Base-by-base conservation (phyloP, 192 early-diverging fungal genomes). In the Linnemannia exigua region DNA sequence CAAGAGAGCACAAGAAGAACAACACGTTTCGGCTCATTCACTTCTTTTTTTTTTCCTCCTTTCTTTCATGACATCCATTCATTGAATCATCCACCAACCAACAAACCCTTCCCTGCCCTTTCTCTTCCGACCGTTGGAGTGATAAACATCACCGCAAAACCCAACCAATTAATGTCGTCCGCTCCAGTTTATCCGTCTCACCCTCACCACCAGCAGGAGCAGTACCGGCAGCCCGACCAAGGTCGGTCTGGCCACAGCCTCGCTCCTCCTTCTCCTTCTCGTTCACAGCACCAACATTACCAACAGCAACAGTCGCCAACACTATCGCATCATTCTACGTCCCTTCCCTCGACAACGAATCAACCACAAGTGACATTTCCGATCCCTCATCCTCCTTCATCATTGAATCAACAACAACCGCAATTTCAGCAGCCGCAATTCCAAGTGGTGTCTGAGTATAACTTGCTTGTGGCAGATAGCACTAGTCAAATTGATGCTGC, bases 101-200 rank as follows among this genome's bases (percentile, higher is more conserved):
- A 44, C 41, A 44, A 44, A 6, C 41, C 9, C 41, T 9, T 6
- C 3, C 41, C 41, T 9, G 9, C 41, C 41, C 35, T 35, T 16
- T n/a, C n/a, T n/a, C n/a, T n/a, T n/a, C n/a, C n/a, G n/a, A n/a
- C n/a, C n/a, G n/a, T n/a, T n/a, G n/a, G n/a, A 15, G 67, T 44
- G 25, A 72, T 33, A 36, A 63, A 63, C 9, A 33, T 33, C 35
- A 14, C 12, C 46, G 19, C 19, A 19, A 74, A 73, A 72, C 73
- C 41, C 17, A 22, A 25, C 58, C 58, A 63, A 63, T 63, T 31
- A 63, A 63, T 63, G 58, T 63, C 58, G 25, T 63, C 58, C 58
- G 28, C 28, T 12, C 28, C 58, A 63, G 58, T 63, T 41, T 72
- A 47, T 72, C 46, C n/a, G 70, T 72, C 70, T 72, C 70, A 37